Percentiles rank a stretch among this genome's conserved stretches.
phyloP scores from a whole-genome alignment of 768 basidiomycete genomes.

The Pleurotus tuber-regium region DNA sequence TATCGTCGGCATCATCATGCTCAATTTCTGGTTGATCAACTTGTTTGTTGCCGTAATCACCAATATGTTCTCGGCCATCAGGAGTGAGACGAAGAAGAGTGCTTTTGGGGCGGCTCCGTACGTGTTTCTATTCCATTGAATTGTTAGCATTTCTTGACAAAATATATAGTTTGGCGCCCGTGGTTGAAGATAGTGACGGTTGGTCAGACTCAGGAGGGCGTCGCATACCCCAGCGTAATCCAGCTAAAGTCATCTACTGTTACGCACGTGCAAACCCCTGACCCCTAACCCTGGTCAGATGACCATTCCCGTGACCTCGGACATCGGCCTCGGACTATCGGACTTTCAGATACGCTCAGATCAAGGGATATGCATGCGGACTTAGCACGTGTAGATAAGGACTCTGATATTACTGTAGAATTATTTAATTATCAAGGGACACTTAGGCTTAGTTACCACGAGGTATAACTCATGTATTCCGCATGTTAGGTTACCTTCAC shows the following conservation, averaged over 20 bases:
- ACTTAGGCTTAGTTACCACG: too few relatives aligned
- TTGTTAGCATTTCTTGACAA: not conserved
- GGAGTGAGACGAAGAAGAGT: slow-evolving; percentile 82
- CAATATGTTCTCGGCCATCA: slow-evolving; percentile 86
- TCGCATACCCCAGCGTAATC: slow-evolving; percentile 40
- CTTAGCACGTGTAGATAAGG: too few relatives aligned
- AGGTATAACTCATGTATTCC: too few relatives aligned
- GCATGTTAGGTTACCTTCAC: too few relatives aligned
- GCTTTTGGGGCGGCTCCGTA: slow-evolving; percentile 86
- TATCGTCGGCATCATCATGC: slow-evolving; percentile 75
- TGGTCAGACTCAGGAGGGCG: slow-evolving; percentile 51
- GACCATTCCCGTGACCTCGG: too few relatives aligned
- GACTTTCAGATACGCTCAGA: too few relatives aligned
- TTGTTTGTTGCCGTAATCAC: slow-evolving; percentile 95
- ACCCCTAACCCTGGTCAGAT: too few relatives aligned
- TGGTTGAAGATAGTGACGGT: slow-evolving; percentile 61
- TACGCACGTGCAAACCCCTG: too few relatives aligned
- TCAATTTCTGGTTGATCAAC: slow-evolving; percentile 95
- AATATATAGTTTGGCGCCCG: slow-evolving; percentile 27
- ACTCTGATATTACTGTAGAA: too few relatives aligned
- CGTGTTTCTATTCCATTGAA: slow-evolving; percentile 23
- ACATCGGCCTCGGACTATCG: too few relatives aligned
- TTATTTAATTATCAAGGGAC: too few relatives aligned
- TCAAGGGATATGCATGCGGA: too few relatives aligned
- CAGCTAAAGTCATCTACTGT: slow-evolving; percentile 52